Evolutionary conservation across 2,329 filamentous ascomycete genomes (phyloP).

Genomic region (Periconia sp.): DNA sequence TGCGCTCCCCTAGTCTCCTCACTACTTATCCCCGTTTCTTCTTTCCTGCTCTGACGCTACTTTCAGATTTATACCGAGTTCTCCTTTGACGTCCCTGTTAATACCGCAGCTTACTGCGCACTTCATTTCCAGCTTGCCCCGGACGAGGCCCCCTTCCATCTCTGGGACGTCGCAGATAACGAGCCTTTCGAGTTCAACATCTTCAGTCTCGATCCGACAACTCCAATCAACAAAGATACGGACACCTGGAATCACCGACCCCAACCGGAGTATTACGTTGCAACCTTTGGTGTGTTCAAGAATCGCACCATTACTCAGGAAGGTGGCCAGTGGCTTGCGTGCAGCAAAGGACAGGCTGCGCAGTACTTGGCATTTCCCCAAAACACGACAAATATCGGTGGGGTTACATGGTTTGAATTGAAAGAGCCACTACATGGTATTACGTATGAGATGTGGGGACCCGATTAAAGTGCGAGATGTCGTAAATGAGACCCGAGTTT

Average conservation of each 20-base stretch:
- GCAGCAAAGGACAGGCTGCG: constrained; percentile 27
- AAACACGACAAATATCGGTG: constrained; percentile 18
- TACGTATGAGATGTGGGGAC: constrained; percentile 39
- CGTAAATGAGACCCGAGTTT: too few species aligned
- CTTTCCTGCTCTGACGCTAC: constrained; percentile 8
- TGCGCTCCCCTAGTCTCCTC: constrained; percentile 4
- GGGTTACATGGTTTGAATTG: constrained; percentile 39
- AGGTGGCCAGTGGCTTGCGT: constrained; percentile 24
- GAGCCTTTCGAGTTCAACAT: constrained; percentile 33
- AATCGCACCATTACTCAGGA: constrained; percentile 14
- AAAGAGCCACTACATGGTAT: constrained; percentile 36
- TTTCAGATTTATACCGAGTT: constrained; percentile 32
- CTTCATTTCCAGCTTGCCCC: constrained; percentile 36
- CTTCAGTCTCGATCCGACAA: constrained; percentile 10
- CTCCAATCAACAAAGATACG: constrained; percentile 28
- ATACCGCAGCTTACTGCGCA: constrained; percentile 27
- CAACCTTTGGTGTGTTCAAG: constrained; percentile 22
- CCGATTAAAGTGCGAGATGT: too few species aligned
- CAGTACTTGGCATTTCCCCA: constrained; percentile 36
- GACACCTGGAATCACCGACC: constrained; percentile 39
- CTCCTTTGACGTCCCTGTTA: constrained; percentile 38
- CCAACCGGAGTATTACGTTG: constrained; percentile 11
- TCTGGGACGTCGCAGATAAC: constrained; percentile 24
- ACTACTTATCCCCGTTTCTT: background rate
- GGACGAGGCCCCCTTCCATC: constrained; percentile 27